These are phyloP conservation scores for Vitrella brassicaformis DNA, from an alignment of 73 alveolate genomes.

Conservation along the genomic window DNA sequence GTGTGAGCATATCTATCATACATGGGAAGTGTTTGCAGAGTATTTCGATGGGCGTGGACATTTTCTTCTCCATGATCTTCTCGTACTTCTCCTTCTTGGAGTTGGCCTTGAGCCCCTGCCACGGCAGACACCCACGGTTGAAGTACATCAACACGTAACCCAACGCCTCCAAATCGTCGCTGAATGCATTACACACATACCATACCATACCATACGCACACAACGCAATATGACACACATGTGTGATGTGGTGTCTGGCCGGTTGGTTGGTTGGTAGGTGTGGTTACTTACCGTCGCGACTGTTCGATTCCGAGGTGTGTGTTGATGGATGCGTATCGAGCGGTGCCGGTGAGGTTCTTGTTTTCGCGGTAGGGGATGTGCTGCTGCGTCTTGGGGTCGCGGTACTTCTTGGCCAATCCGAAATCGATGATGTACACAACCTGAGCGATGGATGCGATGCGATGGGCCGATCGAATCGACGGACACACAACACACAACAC, in stretches of 20 bases:
- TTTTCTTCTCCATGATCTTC: constrained; percentile 68
- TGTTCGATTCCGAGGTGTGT: constrained; percentile 73
- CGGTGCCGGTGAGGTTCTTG: constrained; percentile 78
- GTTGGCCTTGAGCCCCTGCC: constrained; percentile 86
- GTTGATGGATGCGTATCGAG: constrained; percentile 54
- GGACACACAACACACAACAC: background rate
- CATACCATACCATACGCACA: no score
- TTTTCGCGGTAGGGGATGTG: constrained; percentile 71
- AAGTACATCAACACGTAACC: constrained; percentile 62
- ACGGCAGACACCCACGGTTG: constrained; percentile 61
- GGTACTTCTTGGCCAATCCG: constrained; percentile 76
- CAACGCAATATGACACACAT: no score
- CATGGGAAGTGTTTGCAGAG: constrained; percentile 74
- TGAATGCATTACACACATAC: no score
- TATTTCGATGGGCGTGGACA: constrained; percentile 66
- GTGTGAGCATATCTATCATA: no score
- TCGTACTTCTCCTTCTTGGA: constrained; percentile 77
- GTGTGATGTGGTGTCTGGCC: no score
- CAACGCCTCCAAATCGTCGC: constrained; percentile 60
- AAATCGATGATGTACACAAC: constrained; percentile 67
- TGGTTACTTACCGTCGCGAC: no score
- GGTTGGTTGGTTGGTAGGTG: no score
- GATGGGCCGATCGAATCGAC: background rate
- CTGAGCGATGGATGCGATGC: background rate
- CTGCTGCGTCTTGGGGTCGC: constrained; percentile 65